Conservation (phyloP, 2,329 filamentous ascomycete species). For the Beauveria varroae region DNA sequence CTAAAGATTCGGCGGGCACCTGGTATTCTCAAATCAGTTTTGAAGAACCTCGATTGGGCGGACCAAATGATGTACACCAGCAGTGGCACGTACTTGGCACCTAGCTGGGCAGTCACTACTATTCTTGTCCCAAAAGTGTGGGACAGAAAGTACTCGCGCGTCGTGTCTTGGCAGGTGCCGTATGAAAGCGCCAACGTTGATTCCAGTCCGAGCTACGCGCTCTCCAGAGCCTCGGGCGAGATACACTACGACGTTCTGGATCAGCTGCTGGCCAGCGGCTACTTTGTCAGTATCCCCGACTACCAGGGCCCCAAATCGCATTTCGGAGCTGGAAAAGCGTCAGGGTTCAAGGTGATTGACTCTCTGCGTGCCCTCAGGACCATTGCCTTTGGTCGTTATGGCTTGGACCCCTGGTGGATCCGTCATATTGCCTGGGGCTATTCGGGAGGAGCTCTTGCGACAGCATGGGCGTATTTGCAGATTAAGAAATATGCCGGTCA, state of each 20-base stretch:
- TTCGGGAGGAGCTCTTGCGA: conserved; percentile 45
- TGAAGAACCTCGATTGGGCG: conserved; percentile 8
- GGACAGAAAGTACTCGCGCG: neutral
- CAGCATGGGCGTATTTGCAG: conserved; percentile 45
- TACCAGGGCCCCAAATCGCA: conserved; percentile 36
- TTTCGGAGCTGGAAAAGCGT: conserved; percentile 34
- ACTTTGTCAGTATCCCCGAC: conserved; percentile 39
- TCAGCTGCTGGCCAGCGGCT: conserved; percentile 30
- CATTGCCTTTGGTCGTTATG: conserved; percentile 22
- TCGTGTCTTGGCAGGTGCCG: conserved; percentile 32
- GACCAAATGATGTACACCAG: conserved; percentile 30
- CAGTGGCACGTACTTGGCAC: conserved; percentile 23
- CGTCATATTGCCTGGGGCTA: conserved; percentile 44
- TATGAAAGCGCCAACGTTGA: conserved; percentile 30
- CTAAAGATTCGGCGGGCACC: conserved; percentile 8
- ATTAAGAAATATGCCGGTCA: conserved; percentile 22
- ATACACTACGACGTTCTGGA: neutral
- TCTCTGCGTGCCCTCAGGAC: conserved; percentile 29
- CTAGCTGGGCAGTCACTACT: conserved; percentile 29
- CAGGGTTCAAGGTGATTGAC: conserved; percentile 38
- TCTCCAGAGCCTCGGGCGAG: conserved; percentile 13
- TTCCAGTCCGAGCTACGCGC: conserved; percentile 27
- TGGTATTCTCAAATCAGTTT: conserved; percentile 14
- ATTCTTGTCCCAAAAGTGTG: conserved; percentile 19
- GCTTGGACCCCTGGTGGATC: conserved; percentile 24